Evolutionary conservation across 2,329 filamentous ascomycete genomes (phyloP).

Genomic region (Exserohilum rostratum): DNA sequence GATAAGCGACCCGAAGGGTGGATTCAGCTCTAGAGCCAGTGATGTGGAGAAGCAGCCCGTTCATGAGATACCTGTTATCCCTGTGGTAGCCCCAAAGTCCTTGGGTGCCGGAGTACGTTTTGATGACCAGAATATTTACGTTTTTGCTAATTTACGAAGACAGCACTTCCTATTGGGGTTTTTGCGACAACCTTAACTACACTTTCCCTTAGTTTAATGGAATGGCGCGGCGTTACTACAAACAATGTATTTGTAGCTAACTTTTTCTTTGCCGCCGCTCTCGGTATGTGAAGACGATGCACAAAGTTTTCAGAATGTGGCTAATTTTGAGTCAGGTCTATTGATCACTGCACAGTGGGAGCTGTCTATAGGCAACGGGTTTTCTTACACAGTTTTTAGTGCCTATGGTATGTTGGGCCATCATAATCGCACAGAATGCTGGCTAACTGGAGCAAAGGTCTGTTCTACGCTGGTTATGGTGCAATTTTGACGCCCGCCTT

Average conservation of each 20-base stretch:
- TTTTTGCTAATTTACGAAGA: slow-evolving; percentile 37
- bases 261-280: slow-evolving; percentile 60
- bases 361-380: slow-evolving; percentile 59
- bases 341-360: slow-evolving; percentile 64
- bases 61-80: neutral
- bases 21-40: slow-evolving; percentile 3
- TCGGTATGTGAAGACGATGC: slow-evolving; percentile 44
- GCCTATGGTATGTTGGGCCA: slow-evolving; percentile 55
- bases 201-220: slow-evolving; percentile 61
- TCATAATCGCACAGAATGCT: neutral
- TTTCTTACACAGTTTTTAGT: slow-evolving; percentile 60
- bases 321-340: slow-evolving; percentile 30
- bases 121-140: neutral
- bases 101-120: slow-evolving; percentile 21
- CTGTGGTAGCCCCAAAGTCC: slow-evolving; percentile 9
- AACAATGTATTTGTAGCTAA: slow-evolving; percentile 61
- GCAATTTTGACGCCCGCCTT: slow-evolving; percentile 57
- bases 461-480: slow-evolving; percentile 59
- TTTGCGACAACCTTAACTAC: slow-evolving; percentile 63
- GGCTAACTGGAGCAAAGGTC: slow-evolving; percentile 37
- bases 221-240: slow-evolving; percentile 58
- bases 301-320: neutral
- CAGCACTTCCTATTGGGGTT: slow-evolving; percentile 58
- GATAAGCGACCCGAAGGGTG: slow-evolving; percentile 8
- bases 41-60: slow-evolving; percentile 27